Evolutionary conservation across 306 rosid species (phyloP), one percentile per base, ranked within the genome.

Genomic region (Vigna mungo): DNA sequence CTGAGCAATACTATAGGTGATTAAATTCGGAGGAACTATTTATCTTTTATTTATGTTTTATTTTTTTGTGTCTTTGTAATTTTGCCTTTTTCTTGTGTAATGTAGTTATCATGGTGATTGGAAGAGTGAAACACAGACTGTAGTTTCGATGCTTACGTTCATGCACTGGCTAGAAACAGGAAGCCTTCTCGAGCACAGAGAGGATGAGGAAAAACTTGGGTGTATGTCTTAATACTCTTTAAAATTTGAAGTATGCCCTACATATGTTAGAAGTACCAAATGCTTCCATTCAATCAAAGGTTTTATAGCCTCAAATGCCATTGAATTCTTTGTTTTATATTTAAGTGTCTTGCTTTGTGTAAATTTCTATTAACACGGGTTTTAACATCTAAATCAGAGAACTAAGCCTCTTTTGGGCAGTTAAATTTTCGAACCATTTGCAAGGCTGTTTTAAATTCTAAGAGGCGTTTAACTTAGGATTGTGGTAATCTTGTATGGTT

Each of bases 81-180:
- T 14, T 75, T 2, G 5, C 20, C 34, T 20, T 77, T 16, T 63
- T 14, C 20, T 1, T 56, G n/a, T 14, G 47, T 34, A 18, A 59
- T 77, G 7, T 85, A 94, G 98, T 88, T 92, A 84, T 78, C 94
- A 95, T 36, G 97, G 97, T 53, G 97, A 92, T 79, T 95, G 99
- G 99, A 92, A 69, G 87, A 83, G 91, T 69, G 96, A 95, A 86
- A 95, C 97, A 3, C 99, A 95, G 79, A 55, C 93, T 3, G 97
- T 90, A 72, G 97, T 92, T 79, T 92, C 97, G 0, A 72, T 88
- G 88, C 90, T 95, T 73, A 86, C 93, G 75, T 92, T 95, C 69
- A 85, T 88, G 90, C 88, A 95, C 66, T 95, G 99, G 99, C 87
- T 92, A 71, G 99, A 95, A 83, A 90, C 97, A 1, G 97, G 90